A percentile compares a stretch with the other conserved stretches of the same genome.
phyloP scores from a whole-genome alignment of 164 flowering plant species.

The Tinospora cordifolia region DNA sequence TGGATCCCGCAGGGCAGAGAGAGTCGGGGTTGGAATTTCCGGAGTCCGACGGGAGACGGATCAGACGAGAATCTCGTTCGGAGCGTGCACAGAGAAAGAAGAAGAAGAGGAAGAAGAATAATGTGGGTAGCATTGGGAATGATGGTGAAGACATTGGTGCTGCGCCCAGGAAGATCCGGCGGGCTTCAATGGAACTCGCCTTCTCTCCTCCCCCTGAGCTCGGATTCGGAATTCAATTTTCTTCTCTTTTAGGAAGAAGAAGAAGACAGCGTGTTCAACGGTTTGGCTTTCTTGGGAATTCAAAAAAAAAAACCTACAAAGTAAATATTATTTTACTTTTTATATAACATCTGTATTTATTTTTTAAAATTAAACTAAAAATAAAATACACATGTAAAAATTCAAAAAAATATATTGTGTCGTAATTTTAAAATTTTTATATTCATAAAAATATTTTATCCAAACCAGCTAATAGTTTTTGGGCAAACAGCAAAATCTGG shows the following conservation, averaged over 20 bases:
- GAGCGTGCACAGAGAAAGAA: constrained; percentile 8
- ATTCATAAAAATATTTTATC: too few relatives aligned
- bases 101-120: background rate
- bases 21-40: constrained; percentile 10
- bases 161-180: background rate
- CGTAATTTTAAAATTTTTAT: too few relatives aligned
- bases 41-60: constrained; percentile 15
- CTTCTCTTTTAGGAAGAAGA: background rate
- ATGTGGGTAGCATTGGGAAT: too few relatives aligned
- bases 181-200: constrained; percentile 7
- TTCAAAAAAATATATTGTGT: too few relatives aligned
- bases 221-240: background rate
- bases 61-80: background rate
- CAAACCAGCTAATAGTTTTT: too few relatives aligned
- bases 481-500: too few relatives aligned
- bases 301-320: too few relatives aligned
- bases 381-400: too few relatives aligned
- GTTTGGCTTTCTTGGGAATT: background rate
- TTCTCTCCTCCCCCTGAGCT: background rate
- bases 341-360: too few relatives aligned
- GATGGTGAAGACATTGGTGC: background rate
- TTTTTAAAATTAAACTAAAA: too few relatives aligned
- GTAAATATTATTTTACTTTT: too few relatives aligned
- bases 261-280: constrained; percentile 3
- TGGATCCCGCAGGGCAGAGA: constrained; percentile 2